Evolutionary conservation across 2,329 filamentous ascomycete species (phyloP), one percentile per base, ranked within the genome.

Genomic region (Zymoseptoria tritici): DNA sequence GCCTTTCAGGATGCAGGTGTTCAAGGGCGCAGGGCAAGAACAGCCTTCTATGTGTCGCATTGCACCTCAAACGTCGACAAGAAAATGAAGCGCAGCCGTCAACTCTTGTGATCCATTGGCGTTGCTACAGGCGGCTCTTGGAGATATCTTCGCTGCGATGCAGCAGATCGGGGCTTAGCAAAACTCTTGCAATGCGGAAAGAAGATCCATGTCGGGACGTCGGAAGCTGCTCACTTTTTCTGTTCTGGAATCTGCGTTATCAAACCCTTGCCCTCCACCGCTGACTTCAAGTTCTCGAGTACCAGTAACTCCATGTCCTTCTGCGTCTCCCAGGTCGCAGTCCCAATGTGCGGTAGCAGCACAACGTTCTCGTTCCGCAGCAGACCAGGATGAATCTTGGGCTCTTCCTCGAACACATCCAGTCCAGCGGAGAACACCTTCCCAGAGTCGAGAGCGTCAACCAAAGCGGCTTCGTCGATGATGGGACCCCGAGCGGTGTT

Each of bases 211-310:
- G 6, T 13, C 36, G 3, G 36, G 11, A 13, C 13, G 4, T 52
- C 16, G 9, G 26, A 52, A n/a, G 42, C 11, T 21, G 54, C 55
- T 57, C 59, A 67, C 61, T 73, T 74, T 69, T 80, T 82, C 76
- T 86, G 84, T 72, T 85, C 84, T 3, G 81, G 78, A 49, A 87
- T 80, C 62, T 81, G 78, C n/a, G 84, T 86, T 59, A 85, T 72
- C 70, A 87, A 71, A 60, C 78, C 78, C 4, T 81, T 82, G 60
- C 80, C 78, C 67, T 84, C 79, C 49, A 86, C 76, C 5, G 80
- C 83, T 31, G 74, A 78, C 67, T 79, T 79, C 70, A 87, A 63
- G 64, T 85, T 85, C 31, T 82, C 77, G 68, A 85, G 62, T 19
- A 85, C 82, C 63, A 85, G 68, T 56, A 84, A 67, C 70, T 85